Evolutionary conservation across 2,329 filamentous ascomycete genomes (phyloP).

Genomic region (Xylaria sp.): DNA sequence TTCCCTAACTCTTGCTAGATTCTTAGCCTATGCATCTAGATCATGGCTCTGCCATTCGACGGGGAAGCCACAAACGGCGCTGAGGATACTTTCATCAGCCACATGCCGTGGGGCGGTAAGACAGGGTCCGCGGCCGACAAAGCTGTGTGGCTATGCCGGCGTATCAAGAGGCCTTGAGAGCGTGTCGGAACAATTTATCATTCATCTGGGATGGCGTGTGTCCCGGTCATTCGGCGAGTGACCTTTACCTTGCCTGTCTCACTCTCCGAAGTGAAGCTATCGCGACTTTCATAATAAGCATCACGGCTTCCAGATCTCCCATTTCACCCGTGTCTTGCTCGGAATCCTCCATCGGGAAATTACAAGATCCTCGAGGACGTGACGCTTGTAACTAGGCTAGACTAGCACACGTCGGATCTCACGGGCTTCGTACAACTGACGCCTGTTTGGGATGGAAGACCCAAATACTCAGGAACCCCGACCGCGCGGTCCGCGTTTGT

Average conservation of each 20-base stretch:
- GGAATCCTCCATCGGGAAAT: not conserved
- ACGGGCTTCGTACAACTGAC: slow-evolving; percentile 29
- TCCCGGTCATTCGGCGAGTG: slow-evolving; percentile 14
- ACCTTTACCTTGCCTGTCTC: slow-evolving; percentile 4
- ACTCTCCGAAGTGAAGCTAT: slow-evolving; percentile 13
- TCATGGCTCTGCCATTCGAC: not conserved
- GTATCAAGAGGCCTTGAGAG: slow-evolving; percentile 13
- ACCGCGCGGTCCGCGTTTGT: slow-evolving; percentile 48
- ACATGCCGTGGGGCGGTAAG: slow-evolving; percentile 22
- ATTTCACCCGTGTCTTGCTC: not conserved
- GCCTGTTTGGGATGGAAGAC: slow-evolving; percentile 34
- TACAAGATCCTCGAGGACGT: slow-evolving; percentile 16
- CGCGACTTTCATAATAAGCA: slow-evolving; percentile 6
- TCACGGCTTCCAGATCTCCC: not conserved
- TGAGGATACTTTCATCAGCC: slow-evolving; percentile 15
- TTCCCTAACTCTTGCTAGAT: not conserved
- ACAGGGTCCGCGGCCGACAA: not conserved
- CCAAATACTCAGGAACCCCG: slow-evolving; percentile 38
- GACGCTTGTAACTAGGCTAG: slow-evolving; percentile 23
- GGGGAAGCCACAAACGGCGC: slow-evolving; percentile 7
- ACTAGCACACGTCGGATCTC: slow-evolving; percentile 29
- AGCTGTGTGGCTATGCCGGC: slow-evolving; percentile 27
- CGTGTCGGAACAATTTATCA: not conserved
- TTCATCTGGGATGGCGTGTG: slow-evolving; percentile 18
- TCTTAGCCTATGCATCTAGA: not conserved